Evolutionary conservation across 345 rosid genomes (phyloP).

Genomic region (Eucalyptus erythrocorys): DNA sequence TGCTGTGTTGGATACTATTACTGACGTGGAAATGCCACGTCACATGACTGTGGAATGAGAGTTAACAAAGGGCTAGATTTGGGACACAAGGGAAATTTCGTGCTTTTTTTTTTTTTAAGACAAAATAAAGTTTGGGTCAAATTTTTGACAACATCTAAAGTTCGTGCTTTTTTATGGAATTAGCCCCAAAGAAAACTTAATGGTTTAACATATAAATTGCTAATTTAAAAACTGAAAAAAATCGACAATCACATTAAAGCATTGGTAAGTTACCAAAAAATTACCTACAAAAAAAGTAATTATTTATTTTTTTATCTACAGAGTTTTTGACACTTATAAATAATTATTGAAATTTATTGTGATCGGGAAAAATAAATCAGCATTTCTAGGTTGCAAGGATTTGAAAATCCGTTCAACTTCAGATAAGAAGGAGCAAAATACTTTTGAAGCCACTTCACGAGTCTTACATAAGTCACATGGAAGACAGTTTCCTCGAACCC

Average conservation of each 20-base stretch:
- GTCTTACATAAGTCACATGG: not conserved
- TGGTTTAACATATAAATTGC: not conserved
- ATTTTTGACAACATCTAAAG: no score
- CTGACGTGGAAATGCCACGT: no score
- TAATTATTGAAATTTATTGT: not conserved
- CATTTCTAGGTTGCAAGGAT: not conserved
- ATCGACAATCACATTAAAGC: not conserved
- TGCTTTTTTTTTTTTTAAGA: no score
- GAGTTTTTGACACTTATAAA: not conserved
- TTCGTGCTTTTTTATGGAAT: no score
- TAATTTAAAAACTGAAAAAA: no score
- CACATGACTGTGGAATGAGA: no score
- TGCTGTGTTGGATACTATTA: no score
- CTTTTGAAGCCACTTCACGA: not conserved
- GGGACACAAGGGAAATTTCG: no score
- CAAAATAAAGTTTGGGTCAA: no score
- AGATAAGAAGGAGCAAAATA: not conserved
- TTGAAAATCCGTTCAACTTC: not conserved
- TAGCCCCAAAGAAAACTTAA: no score
- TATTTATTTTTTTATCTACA: not conserved
- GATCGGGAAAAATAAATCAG: not conserved
- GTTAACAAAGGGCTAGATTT: no score
- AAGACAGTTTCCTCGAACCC: not conserved
- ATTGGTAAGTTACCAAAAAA: not conserved
- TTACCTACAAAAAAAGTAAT: not conserved